A percentile compares a stretch with the other conserved stretches of the same genome.
Conservation (phyloP, 495 filamentous ascomycete genomes). For the Viridothelium virens region DNA sequence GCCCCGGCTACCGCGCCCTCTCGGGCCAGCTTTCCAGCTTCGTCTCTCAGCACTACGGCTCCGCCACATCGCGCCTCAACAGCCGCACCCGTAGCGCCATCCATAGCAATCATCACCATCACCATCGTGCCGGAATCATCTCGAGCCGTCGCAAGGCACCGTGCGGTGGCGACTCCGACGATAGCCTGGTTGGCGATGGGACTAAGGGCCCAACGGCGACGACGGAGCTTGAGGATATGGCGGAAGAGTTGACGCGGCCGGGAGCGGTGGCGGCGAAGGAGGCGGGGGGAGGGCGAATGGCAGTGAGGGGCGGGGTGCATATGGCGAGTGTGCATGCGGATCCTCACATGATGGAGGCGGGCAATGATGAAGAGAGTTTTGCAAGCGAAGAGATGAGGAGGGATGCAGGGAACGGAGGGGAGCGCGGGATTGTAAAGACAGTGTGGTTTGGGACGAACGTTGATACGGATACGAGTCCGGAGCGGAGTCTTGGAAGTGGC, state of each 20-base stretch:
- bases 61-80: too few relatives aligned
- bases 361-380: neutral
- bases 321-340: neutral
- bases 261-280: neutral
- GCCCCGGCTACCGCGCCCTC: neutral
- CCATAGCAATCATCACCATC: too few relatives aligned
- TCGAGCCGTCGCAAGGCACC: too few relatives aligned
- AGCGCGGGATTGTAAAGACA: neutral
- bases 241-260: neutral
- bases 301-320: neutral
- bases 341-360: neutral
- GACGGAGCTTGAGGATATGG: too few relatives aligned
- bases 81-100: too few relatives aligned
- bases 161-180: too few relatives aligned
- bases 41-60: neutral
- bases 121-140: too few relatives aligned
- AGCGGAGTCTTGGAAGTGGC: neutral
- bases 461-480: neutral
- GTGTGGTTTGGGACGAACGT: neutral
- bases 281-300: neutral
- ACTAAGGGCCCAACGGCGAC: too few relatives aligned
- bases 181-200: too few relatives aligned
- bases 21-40: neutral
- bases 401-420: neutral
- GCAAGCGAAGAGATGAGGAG: neutral